phyloP scores from a whole-genome alignment of 2,329 filamentous ascomycete species.

The Fusarium sp. region DNA sequence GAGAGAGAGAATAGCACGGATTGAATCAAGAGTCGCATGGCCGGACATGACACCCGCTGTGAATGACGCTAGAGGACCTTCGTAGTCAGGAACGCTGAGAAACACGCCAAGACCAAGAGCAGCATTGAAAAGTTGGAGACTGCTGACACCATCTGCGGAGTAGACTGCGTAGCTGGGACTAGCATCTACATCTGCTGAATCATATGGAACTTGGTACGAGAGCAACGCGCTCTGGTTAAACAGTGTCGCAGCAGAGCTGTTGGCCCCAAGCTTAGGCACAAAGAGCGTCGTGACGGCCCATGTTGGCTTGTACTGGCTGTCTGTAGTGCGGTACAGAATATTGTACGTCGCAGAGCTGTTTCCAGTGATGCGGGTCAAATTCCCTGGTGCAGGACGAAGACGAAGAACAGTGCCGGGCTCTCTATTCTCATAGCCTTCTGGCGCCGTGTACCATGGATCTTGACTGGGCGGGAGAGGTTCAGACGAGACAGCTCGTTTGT shows the following conservation, averaged over 20 bases:
- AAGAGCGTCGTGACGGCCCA: slow-evolving; percentile 39
- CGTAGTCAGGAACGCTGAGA: slow-evolving; percentile 56
- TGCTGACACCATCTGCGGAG: not conserved
- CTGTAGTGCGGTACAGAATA: slow-evolving; percentile 38
- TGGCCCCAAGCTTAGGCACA: slow-evolving; percentile 24
- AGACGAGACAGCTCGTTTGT: slow-evolving; percentile 1
- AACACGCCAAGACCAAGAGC: slow-evolving; percentile 30
- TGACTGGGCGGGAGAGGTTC: slow-evolving; percentile 27
- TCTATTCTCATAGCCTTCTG: slow-evolving; percentile 23
- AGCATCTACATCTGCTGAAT: slow-evolving; percentile 34
- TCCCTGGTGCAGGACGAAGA: slow-evolving; percentile 34
- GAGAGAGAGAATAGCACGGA: slow-evolving; percentile 52
- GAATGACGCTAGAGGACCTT: slow-evolving; percentile 55
- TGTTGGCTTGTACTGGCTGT: slow-evolving; percentile 34
- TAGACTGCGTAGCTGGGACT: slow-evolving; percentile 34
- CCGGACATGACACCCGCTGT: slow-evolving; percentile 53
- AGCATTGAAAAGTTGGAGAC: not conserved
- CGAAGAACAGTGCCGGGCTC: slow-evolving; percentile 37
- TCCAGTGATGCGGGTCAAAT: slow-evolving; percentile 26
- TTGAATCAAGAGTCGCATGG: slow-evolving; percentile 54
- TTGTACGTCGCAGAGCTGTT: slow-evolving; percentile 36
- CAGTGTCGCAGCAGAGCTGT: slow-evolving; percentile 8
- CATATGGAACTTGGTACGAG: slow-evolving; percentile 37
- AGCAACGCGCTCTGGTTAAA: slow-evolving; percentile 32
- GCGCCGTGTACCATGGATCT: slow-evolving; percentile 40